phyloP scores from a whole-genome alignment of 441 rosid species.

The Francoa sonchifolia region DNA sequence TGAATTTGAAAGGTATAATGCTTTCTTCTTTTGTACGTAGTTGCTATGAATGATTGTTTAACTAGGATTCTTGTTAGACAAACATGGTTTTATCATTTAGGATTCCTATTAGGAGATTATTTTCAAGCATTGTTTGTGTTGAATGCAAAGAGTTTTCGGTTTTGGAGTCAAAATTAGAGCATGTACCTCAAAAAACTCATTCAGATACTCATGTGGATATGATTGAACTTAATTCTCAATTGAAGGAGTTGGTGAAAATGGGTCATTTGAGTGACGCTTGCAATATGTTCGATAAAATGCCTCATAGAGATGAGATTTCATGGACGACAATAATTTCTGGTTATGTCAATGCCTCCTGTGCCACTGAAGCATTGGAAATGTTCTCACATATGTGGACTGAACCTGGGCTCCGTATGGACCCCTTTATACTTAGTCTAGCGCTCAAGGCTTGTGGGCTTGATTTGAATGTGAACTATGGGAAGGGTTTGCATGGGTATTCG shows the following conservation, averaged over 20 bases:
- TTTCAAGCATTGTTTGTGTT: conserved; percentile 16
- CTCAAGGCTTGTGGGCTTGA: conserved; percentile 56
- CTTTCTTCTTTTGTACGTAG: no score
- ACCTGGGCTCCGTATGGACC: conserved; percentile 41
- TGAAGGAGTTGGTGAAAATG: conserved; percentile 23
- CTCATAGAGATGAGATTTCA: conserved; percentile 42
- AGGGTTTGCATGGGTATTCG: conserved; percentile 50
- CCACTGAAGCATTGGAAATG: conserved; percentile 44
- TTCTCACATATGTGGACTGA: conserved; percentile 54
- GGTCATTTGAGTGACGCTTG: conserved; percentile 42
- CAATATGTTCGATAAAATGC: conserved; percentile 61
- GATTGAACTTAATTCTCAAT: conserved; percentile 29
- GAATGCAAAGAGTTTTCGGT: conserved; percentile 10
- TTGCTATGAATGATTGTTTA: no score
- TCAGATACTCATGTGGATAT: conserved; percentile 4
- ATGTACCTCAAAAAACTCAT: conserved; percentile 4
- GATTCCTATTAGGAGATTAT: conserved; percentile 29
- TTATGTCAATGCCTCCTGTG: conserved; percentile 30
- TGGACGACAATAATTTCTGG: conserved; percentile 76
- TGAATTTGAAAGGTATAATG: no score
- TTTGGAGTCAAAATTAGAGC: conserved; percentile 8
- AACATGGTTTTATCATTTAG: conserved; percentile 22
- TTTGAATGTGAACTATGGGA: conserved; percentile 37
- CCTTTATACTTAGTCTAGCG: conserved; percentile 55
- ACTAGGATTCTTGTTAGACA: no score